Conservation (phyloP, 805 yeast genomes). For the Starmerella lactis-condensi region DNA sequence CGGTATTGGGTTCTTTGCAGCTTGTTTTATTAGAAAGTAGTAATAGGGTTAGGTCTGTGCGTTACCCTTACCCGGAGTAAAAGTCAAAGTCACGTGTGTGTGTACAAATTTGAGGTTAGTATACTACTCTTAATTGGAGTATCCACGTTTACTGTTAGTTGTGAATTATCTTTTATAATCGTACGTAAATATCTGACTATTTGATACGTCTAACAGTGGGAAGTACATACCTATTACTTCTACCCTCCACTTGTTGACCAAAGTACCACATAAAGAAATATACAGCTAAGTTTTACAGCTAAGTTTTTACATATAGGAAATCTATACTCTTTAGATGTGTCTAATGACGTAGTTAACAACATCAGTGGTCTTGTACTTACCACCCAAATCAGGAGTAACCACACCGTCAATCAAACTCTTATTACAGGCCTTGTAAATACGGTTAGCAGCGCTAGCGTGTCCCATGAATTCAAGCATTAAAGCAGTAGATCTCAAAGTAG, state of each 20-base stretch:
- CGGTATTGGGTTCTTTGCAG: slow-evolving; percentile 98
- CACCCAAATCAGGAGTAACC: slow-evolving; percentile 91
- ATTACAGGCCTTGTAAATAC: slow-evolving; percentile 85
- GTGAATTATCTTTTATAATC: too few species aligned
- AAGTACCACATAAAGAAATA: too few species aligned
- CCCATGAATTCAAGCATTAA: slow-evolving; percentile 96
- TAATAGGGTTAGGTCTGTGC: background rate
- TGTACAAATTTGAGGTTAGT: background rate
- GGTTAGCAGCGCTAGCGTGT: slow-evolving; percentile 69
- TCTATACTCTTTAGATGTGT: slow-evolving; percentile 26
- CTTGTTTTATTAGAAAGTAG: slow-evolving; percentile 66
- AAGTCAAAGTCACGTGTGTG: background rate
- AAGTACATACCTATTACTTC: too few species aligned
- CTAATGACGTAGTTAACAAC: slow-evolving; percentile 68
- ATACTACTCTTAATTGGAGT: too few species aligned
- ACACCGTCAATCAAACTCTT: slow-evolving; percentile 68
- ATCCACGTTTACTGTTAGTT: too few species aligned
- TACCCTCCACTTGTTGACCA: too few species aligned
- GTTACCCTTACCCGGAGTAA: background rate
- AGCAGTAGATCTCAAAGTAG: slow-evolving; percentile 95
- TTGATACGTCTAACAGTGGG: too few species aligned
- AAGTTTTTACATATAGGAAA: too few species aligned
- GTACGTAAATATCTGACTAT: too few species aligned
- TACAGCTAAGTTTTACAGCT: too few species aligned
- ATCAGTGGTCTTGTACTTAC: slow-evolving; percentile 66